These are phyloP conservation scores for Ajuga reptans DNA, from an alignment of 305 asterid species.

Conservation along the genomic window DNA sequence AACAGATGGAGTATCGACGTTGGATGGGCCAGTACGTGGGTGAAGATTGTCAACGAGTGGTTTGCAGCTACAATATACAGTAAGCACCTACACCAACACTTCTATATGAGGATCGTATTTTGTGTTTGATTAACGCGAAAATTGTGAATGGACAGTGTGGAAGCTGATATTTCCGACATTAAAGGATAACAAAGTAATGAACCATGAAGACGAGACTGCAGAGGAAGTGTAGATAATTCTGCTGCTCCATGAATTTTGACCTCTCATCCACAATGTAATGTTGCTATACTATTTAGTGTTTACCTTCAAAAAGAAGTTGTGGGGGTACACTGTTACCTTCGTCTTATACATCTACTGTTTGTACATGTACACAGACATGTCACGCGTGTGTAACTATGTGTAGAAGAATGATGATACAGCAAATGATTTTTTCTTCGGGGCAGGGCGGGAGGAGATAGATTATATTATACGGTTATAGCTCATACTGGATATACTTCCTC, in stretches of 20 bases:
- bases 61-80: slow-evolving; percentile 81
- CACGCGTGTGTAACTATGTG: too few relatives aligned
- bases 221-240: slow-evolving; percentile 32
- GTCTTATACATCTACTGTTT: neutral
- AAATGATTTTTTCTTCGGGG: too few relatives aligned
- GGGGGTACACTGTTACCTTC: too few relatives aligned
- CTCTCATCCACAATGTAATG: slow-evolving; percentile 13
- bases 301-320: neutral
- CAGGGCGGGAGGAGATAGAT: too few relatives aligned
- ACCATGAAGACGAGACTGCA: slow-evolving; percentile 38
- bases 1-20: slow-evolving; percentile 87
- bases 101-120: neutral
- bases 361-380: neutral
- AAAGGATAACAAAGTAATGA: slow-evolving; percentile 49
- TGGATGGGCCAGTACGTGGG: slow-evolving; percentile 97
- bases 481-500: too few relatives aligned
- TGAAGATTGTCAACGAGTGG: slow-evolving; percentile 83
- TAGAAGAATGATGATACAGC: too few relatives aligned
- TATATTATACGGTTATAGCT: too few relatives aligned
- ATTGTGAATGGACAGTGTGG: slow-evolving; percentile 55
- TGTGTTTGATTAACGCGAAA: neutral
- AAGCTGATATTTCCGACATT: slow-evolving; percentile 69
- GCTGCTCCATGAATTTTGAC: slow-evolving; percentile 27
- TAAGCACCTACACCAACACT: slow-evolving; percentile 25
- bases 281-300: neutral